Evolutionary conservation across 1,139 yeast species (phyloP), one percentile per base, ranked within the genome.

Genomic region (Suhomyces choctaworum): DNA sequence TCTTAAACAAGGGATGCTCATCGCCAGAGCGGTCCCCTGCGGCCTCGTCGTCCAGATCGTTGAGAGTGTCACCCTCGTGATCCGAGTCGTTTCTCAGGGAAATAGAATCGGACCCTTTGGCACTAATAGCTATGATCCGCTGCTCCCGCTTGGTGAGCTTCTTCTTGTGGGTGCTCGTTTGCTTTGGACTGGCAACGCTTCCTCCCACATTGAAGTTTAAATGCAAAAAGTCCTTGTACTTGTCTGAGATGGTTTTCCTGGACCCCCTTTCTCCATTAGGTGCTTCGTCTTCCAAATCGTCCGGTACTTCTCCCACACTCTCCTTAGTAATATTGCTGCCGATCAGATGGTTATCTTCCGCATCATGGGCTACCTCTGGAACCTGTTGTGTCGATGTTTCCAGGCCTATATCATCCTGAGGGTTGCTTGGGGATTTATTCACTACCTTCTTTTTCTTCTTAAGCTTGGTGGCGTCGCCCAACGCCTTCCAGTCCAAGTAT

Each of bases 381-480:
- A n/a, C n/a, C n/a, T n/a, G n/a, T n/a, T n/a, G n/a, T n/a, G n/a
- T n/a, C n/a, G n/a, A n/a, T n/a, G n/a, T n/a, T n/a, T n/a, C n/a
- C n/a, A n/a, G n/a, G n/a, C n/a, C n/a, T n/a, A n/a, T n/a, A n/a
- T n/a, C n/a, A n/a, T n/a, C n/a, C n/a, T n/a, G n/a, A n/a, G n/a
- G n/a, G n/a, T n/a, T n/a, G n/a, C n/a, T n/a, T n/a, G n/a, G n/a
- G n/a, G n/a, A n/a, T n/a, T n/a, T n/a, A n/a, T n/a, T n/a, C n/a
- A n/a, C n/a, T n/a, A n/a, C 16, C 23, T 42, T 46, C 19, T 17
- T 19, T 7, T 46, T 41, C 23, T 41, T 44, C 38, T 54, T 56
- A 27, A 62, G 46, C 21, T 48, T 60, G 28, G 52, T 54, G 10
- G 59, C 69, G 36, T 64, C 65, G 1, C 70, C 71, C 16, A 56